phyloP scores from a whole-genome alignment of 2,329 filamentous ascomycete species.

The Hypoxylon rubiginosum region DNA sequence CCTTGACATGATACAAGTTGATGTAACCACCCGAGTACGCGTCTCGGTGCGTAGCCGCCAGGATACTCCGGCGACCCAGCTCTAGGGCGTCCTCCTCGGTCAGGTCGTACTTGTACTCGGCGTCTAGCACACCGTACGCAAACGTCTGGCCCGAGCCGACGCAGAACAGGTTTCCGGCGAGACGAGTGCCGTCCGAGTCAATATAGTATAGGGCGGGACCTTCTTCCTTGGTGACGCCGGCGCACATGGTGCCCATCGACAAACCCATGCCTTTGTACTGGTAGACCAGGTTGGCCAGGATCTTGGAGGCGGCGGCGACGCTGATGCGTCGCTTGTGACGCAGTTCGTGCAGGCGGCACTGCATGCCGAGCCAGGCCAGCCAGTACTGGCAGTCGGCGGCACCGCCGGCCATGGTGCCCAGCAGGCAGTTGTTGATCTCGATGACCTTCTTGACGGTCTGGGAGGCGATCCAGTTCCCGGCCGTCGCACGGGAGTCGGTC shows the following conservation, averaged over 20 bases:
- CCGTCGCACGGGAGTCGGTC: slow-evolving; percentile 96
- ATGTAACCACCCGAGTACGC: slow-evolving; percentile 99
- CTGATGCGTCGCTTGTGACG: slow-evolving; percentile 99
- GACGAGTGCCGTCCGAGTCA: slow-evolving; percentile 93
- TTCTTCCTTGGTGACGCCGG: slow-evolving; percentile 94
- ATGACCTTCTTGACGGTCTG: slow-evolving; percentile 99
- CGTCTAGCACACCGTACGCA: slow-evolving; percentile 96
- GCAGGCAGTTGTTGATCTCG: slow-evolving; percentile 92
- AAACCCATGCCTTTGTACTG: slow-evolving; percentile 98
- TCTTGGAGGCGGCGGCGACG: slow-evolving; percentile 96
- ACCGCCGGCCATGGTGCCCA: slow-evolving; percentile 98
- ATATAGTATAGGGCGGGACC: slow-evolving; percentile 99
- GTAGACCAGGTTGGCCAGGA: slow-evolving; percentile 98
- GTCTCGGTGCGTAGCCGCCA: slow-evolving; percentile 96
- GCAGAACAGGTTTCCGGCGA: slow-evolving; percentile 96
- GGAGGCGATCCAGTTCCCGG: slow-evolving; percentile 98
- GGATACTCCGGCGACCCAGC: slow-evolving; percentile 90
- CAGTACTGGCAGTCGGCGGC: slow-evolving; percentile 99
- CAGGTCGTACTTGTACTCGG: slow-evolving; percentile 93
- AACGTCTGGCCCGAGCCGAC: slow-evolving; percentile 99
- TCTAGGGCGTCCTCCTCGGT: slow-evolving; percentile 89
- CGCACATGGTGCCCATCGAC: slow-evolving; percentile 99
- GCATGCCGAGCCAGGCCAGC: slow-evolving; percentile 98
- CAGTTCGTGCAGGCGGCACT: slow-evolving; percentile 98
- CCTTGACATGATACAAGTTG: slow-evolving; percentile 99